A percentile compares a stretch with the other conserved stretches of the same genome.
Conservation (phyloP, 2,329 filamentous ascomycete genomes). For the Chaetomiaceae sp. region DNA sequence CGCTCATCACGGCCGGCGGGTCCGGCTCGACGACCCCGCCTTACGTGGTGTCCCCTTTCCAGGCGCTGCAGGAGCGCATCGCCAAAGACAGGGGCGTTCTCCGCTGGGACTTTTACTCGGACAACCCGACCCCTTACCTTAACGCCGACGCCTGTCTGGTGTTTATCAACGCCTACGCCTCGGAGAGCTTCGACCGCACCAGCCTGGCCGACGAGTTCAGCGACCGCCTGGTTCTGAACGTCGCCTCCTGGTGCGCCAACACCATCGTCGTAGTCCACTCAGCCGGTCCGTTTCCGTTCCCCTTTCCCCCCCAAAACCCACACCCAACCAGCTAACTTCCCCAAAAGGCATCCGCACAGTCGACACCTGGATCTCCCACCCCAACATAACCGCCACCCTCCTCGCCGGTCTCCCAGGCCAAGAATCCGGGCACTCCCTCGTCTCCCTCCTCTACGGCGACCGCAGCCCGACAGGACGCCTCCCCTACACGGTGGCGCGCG, state of each 20-base stretch:
- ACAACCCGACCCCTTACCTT: constrained; percentile 41
- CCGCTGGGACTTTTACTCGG: constrained; percentile 49
- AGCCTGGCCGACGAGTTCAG: constrained; percentile 65
- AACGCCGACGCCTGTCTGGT: constrained; percentile 59
- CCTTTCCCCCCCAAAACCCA: neutral
- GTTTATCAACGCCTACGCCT: constrained; percentile 65
- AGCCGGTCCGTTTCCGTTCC: constrained; percentile 31
- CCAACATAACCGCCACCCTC: constrained; percentile 59
- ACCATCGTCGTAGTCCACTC: constrained; percentile 62
- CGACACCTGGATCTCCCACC: constrained; percentile 59
- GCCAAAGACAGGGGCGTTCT: constrained; percentile 51
- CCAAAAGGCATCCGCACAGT: constrained; percentile 51
- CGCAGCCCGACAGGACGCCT: constrained; percentile 51
- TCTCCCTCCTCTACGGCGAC: constrained; percentile 54
- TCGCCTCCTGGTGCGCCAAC: constrained; percentile 55
- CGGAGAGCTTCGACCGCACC: constrained; percentile 67
- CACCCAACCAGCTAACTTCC: neutral
- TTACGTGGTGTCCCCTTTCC: constrained; percentile 46
- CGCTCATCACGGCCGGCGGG: constrained; percentile 47
- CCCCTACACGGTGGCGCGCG: constrained; percentile 56
- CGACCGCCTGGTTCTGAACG: constrained; percentile 53
- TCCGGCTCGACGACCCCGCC: constrained; percentile 47
- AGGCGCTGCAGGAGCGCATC: constrained; percentile 52
- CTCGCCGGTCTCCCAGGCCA: constrained; percentile 62
- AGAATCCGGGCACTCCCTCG: constrained; percentile 55